A percentile compares a stretch with the other conserved stretches of the same genome.
Evolutionary conservation across 1,284 basidiomycete species (phyloP).

Genomic region (Phylloboletellus chloephorus): DNA sequence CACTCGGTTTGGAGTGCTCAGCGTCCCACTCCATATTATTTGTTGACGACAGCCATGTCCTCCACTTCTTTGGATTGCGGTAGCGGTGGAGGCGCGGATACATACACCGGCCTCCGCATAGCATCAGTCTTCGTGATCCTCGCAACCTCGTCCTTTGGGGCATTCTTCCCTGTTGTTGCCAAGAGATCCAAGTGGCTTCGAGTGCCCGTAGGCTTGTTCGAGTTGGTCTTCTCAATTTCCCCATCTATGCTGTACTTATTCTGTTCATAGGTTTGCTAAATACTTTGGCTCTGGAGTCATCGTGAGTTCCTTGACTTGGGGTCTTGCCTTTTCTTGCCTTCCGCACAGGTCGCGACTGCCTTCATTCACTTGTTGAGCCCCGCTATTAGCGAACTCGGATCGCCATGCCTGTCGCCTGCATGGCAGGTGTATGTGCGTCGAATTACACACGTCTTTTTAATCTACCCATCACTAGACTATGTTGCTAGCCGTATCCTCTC

Average conservation of each 20-base stretch:
- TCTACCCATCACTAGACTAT: conserved; percentile 6
- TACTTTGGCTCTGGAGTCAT: conserved; percentile 96
- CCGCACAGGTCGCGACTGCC: conserved; percentile 75
- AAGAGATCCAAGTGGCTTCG: conserved; percentile 50
- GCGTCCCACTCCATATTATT: neutral
- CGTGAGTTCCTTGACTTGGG: conserved; percentile 39
- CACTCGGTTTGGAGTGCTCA: neutral
- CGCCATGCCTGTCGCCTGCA: conserved; percentile 62
- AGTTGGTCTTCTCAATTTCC: conserved; percentile 46
- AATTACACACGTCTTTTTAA: neutral
- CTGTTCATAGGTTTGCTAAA: conserved; percentile 70
- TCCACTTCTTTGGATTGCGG: conserved; percentile 23
- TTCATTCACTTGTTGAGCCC: conserved; percentile 85
- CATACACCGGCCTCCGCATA: conserved; percentile 54
- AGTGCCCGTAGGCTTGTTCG: conserved; percentile 64
- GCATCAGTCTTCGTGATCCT: conserved; percentile 89
- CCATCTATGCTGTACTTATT: conserved; percentile 5
- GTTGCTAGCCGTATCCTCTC: conserved; percentile 66
- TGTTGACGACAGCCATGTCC: conserved; percentile 19
- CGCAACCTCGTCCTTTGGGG: conserved; percentile 59
- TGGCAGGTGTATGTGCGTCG: conserved; percentile 73
- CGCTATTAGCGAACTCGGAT: conserved; percentile 66
- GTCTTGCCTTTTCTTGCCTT: conserved; percentile 8
- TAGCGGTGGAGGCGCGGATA: conserved; percentile 35
- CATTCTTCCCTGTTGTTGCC: conserved; percentile 81